Percentiles rank a stretch among this genome's conserved stretches.
Evolutionary conservation across 257 asterid species (phyloP).

Genomic region (Prunella vulgaris): DNA sequence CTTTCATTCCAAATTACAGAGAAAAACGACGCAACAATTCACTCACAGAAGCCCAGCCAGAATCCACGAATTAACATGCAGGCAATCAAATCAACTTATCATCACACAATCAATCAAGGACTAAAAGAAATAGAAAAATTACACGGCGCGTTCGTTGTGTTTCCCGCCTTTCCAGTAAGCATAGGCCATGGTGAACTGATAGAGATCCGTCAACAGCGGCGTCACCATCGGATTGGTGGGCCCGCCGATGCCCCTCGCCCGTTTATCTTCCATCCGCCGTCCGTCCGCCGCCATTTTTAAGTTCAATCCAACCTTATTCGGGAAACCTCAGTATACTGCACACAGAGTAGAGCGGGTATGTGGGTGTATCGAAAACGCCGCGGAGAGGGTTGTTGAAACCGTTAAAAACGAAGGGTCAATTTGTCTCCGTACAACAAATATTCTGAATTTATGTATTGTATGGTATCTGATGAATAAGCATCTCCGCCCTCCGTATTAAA

Average conservation of each 20-base stretch:
- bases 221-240: slow-evolving; percentile 98
- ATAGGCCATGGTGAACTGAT: slow-evolving; percentile 97
- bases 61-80: slow-evolving; percentile 1
- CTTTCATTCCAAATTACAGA: neutral
- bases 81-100: neutral
- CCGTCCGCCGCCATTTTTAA: slow-evolving; percentile 39
- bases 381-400: slow-evolving; percentile 12
- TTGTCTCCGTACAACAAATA: neutral
- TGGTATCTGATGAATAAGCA: too few species aligned
- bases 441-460: too few species aligned
- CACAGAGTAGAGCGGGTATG: neutral
- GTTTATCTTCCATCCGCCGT: slow-evolving; percentile 22
- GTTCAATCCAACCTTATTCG: neutral
- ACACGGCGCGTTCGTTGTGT: slow-evolving; percentile 91
- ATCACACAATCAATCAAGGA: neutral
- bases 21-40: neutral
- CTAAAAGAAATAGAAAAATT: slow-evolving; percentile 10
- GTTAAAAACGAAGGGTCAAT: slow-evolving; percentile 9
- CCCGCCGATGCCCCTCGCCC: slow-evolving; percentile 34
- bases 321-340: neutral
- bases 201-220: slow-evolving; percentile 93
- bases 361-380: slow-evolving; percentile 11
- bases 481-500: too few species aligned
- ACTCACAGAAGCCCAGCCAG: neutral
- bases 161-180: slow-evolving; percentile 98